Evolutionary conservation across 495 filamentous ascomycete species (phyloP).

Genomic region (Cercophora samala): DNA sequence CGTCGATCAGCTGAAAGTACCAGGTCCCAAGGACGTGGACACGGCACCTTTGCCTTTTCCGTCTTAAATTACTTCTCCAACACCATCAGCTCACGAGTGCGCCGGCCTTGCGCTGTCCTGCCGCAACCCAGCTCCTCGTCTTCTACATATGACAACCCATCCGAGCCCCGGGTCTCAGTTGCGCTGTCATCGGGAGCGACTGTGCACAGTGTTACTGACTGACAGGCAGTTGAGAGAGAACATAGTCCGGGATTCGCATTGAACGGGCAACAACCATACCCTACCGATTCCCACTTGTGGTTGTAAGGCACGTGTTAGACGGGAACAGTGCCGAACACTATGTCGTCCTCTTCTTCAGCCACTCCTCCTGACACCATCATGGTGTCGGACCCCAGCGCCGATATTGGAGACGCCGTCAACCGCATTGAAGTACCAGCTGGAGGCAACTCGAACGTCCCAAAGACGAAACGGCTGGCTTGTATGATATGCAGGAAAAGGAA

Average conservation of each 20-base stretch:
- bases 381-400: slow-evolving; percentile 37
- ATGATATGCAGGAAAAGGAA: slow-evolving; percentile 93
- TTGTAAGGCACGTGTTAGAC: background rate
- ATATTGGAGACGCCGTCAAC: slow-evolving; percentile 24
- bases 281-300: background rate
- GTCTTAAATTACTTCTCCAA: slow-evolving; percentile 33
- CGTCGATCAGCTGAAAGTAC: slow-evolving; percentile 5
- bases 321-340: slow-evolving; percentile 18
- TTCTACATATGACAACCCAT: background rate
- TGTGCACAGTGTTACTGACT: background rate
- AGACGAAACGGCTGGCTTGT: slow-evolving; percentile 93
- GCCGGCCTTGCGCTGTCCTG: background rate
- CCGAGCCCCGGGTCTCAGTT: background rate
- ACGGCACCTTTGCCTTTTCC: slow-evolving; percentile 38
- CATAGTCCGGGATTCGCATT: background rate
- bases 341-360: slow-evolving; percentile 43
- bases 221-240: background rate
- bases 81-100: background rate
- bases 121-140: background rate
- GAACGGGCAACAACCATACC: background rate
- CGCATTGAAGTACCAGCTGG: slow-evolving; percentile 36
- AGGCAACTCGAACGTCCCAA: slow-evolving; percentile 64
- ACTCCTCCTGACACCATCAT: slow-evolving; percentile 38
- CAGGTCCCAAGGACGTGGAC: background rate
- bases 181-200: background rate